These are phyloP conservation scores for Hapsidospora chrysogenum DNA, from an alignment of 495 filamentous ascomycete species.

Conservation along the genomic window DNA sequence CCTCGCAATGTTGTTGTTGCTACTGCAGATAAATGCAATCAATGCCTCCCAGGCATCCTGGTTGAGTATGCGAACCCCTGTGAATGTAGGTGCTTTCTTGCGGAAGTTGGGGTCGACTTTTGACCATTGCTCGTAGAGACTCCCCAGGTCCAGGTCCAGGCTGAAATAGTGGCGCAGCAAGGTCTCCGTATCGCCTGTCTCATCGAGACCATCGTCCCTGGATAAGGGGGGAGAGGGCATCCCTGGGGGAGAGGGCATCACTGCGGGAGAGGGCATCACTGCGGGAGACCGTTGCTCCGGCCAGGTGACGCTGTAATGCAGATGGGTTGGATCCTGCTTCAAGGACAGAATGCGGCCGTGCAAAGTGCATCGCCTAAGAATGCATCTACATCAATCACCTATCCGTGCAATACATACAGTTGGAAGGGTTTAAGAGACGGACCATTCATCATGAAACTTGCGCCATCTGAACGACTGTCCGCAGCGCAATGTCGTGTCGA, in stretches of 20 bases:
- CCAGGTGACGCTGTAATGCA: slow-evolving; percentile 67
- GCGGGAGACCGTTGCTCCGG: slow-evolving; percentile 13
- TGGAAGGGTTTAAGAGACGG: slow-evolving; percentile 4
- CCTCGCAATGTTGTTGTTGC: slow-evolving; percentile 92
- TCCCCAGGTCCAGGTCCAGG: slow-evolving; percentile 50
- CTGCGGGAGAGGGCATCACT: background rate
- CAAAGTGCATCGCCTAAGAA: slow-evolving; percentile 59
- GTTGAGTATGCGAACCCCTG: slow-evolving; percentile 81
- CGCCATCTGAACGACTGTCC: slow-evolving; percentile 93
- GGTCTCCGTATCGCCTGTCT: slow-evolving; percentile 42
- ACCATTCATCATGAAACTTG: slow-evolving; percentile 74
- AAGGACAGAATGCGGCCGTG: slow-evolving; percentile 72
- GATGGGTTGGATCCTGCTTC: slow-evolving; percentile 57
- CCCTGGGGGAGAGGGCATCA: slow-evolving; percentile 10
- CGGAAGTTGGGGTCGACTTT: slow-evolving; percentile 75
- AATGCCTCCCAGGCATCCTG: slow-evolving; percentile 96
- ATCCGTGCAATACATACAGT: background rate
- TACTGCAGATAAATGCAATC: slow-evolving; percentile 91
- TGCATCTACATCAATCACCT: slow-evolving; percentile 6
- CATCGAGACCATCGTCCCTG: background rate
- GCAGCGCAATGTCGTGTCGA: slow-evolving; percentile 80
- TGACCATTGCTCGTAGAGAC: slow-evolving; percentile 80
- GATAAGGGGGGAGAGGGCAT: slow-evolving; percentile 7
- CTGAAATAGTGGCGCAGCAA: slow-evolving; percentile 72
- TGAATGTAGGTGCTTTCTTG: slow-evolving; percentile 71